These are phyloP conservation scores for Ormosia semicastrata DNA, from an alignment of 306 rosid genomes.

Conservation along the genomic window DNA sequence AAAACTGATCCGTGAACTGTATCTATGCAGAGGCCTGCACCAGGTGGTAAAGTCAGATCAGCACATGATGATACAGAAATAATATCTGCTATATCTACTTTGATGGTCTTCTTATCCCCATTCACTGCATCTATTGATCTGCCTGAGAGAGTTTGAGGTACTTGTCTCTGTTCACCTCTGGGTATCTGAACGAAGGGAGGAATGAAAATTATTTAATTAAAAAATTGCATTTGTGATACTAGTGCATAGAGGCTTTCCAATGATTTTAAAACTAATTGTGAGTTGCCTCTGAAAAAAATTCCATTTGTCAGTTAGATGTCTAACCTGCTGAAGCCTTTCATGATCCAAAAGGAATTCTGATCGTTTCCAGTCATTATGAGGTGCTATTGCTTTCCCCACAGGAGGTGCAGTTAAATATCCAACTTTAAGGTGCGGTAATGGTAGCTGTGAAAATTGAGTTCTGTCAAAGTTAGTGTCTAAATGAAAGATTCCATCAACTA, in stretches of 20 bases:
- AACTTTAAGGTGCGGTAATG: constrained; percentile 85
- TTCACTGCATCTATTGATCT: constrained; percentile 53
- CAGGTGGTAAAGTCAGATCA: constrained; percentile 94
- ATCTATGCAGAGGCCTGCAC: constrained; percentile 95
- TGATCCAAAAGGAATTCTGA: constrained; percentile 86
- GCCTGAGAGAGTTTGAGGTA: constrained; percentile 52
- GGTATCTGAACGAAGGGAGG: constrained; percentile 46
- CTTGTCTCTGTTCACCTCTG: constrained; percentile 57
- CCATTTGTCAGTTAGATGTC: constrained; percentile 10
- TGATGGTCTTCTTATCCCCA: constrained; percentile 63
- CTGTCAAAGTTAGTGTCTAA: constrained; percentile 24
- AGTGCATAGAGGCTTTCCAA: constrained; percentile 4
- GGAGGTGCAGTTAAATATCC: constrained; percentile 97
- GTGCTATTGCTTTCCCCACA: constrained; percentile 68
- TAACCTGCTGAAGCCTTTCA: constrained; percentile 89
- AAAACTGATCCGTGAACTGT: constrained; percentile 73
- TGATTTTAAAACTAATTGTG: background rate
- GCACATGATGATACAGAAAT: constrained; percentile 92
- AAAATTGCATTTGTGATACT: constrained; percentile 13
- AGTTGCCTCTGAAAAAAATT: constrained; percentile 19
- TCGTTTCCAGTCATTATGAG: constrained; percentile 94
- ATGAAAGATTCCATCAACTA: constrained; percentile 25
- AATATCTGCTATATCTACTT: constrained; percentile 84
- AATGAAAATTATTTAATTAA: background rate
- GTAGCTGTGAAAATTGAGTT: constrained; percentile 67